Percentiles rank a stretch among this genome's conserved stretches.
Evolutionary conservation across 225 moss, liverwort and hornwort species (phyloP).

Genomic region (Pleurozium schreberi): DNA sequence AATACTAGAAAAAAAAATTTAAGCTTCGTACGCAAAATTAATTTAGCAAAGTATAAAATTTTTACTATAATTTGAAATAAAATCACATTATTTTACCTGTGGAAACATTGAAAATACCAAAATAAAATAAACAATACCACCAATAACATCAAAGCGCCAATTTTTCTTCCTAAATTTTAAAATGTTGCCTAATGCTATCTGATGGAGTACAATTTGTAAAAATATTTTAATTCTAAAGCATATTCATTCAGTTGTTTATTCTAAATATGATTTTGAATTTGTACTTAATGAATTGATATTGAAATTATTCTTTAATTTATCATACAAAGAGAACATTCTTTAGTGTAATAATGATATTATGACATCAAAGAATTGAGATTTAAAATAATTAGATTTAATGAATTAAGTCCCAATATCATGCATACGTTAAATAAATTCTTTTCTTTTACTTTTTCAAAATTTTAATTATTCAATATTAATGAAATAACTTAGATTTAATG

Average conservation of each 20-base stretch:
- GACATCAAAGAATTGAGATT: too few species aligned
- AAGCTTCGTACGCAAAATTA: background rate
- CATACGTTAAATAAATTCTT: too few species aligned
- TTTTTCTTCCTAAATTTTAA: constrained; percentile 46
- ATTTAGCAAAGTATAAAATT: too few species aligned
- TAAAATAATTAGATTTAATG: accelerated
- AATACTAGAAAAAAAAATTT: background rate
- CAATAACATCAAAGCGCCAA: constrained; percentile 60
- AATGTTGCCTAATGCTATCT: constrained; percentile 49
- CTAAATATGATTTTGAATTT: too few species aligned
- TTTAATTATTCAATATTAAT: too few species aligned
- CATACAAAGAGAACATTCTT: too few species aligned
- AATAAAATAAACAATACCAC: constrained; percentile 43
- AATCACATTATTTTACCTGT: background rate
- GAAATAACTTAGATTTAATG: background rate
- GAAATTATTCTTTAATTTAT: accelerated
- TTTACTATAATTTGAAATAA: too few species aligned
- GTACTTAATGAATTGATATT: background rate
- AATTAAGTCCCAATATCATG: accelerated
- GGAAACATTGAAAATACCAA: constrained; percentile 51
- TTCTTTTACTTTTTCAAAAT: background rate
- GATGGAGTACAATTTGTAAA: background rate
- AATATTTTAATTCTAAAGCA: background rate
- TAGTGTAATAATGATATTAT: background rate
- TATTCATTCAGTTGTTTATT: too few species aligned